phyloP scores from a whole-genome alignment of 129 eudicot species.

The Tagetes patula region DNA sequence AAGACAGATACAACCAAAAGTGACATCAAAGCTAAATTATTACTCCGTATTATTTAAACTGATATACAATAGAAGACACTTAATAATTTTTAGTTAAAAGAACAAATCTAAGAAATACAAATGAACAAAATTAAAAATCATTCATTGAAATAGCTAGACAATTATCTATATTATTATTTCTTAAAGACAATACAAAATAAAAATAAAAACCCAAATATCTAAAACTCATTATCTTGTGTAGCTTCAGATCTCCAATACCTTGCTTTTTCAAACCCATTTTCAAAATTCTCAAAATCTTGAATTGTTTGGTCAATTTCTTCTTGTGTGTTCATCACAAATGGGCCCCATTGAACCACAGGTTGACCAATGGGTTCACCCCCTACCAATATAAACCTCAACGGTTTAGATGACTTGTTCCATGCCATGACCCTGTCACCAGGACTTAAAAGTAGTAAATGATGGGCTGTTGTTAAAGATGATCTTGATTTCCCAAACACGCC shows the following conservation, averaged over 20 bases:
- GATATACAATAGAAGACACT: neutral
- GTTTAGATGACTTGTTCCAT: slow-evolving; percentile 60
- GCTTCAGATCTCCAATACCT: slow-evolving; percentile 71
- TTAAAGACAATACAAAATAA: neutral
- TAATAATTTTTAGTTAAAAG: neutral
- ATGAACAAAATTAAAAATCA: slow-evolving; percentile 33
- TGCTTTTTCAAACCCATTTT: slow-evolving; percentile 85
- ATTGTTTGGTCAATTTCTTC: slow-evolving; percentile 74
- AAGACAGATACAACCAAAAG: too few species aligned
- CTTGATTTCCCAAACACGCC: slow-evolving; percentile 59
- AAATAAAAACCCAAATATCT: slow-evolving; percentile 4
- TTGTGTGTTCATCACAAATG: slow-evolving; percentile 88
- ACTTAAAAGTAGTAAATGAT: slow-evolving; percentile 60
- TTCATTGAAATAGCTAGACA: slow-evolving; percentile 25
- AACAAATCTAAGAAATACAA: slow-evolving; percentile 11
- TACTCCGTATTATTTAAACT: neutral
- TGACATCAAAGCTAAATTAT: too few species aligned
- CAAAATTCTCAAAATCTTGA: slow-evolving; percentile 66
- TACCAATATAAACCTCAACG: slow-evolving; percentile 58
- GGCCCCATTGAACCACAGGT: slow-evolving; percentile 71
- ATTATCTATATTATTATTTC: slow-evolving; percentile 30
- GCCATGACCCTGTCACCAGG: slow-evolving; percentile 62
- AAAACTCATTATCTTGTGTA: slow-evolving; percentile 24
- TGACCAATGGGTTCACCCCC: slow-evolving; percentile 87
- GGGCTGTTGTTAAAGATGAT: slow-evolving; percentile 47